Evolutionary conservation across 345 rosid genomes (phyloP).

Genomic region (Streptanthus diversifolius): DNA sequence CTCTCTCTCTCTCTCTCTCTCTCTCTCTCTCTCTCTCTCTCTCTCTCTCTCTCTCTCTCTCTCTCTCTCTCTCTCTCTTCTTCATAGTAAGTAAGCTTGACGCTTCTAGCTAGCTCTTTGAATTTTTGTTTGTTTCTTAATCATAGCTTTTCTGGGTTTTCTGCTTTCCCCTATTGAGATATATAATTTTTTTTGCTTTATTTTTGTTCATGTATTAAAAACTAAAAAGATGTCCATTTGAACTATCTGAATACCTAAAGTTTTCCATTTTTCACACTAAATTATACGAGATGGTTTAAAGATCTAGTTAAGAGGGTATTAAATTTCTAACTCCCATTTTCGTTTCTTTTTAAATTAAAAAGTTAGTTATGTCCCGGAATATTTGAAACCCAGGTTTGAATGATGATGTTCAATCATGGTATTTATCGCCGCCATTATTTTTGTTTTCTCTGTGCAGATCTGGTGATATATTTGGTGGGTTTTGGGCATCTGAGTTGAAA

Average conservation of each 20-base stretch:
- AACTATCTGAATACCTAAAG: conserved; percentile 24
- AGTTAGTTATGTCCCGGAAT: neutral
- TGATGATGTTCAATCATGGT: conserved; percentile 19
- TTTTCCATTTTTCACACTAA: neutral
- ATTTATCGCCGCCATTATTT: neutral
- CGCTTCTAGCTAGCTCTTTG: conserved; percentile 33
- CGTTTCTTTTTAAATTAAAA: neutral
- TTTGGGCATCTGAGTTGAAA: conserved; percentile 31
- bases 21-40: conserved; percentile 41
- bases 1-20: neutral
- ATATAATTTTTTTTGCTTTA: neutral
- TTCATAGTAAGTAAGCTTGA: conserved; percentile 31
- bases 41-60: conserved; percentile 16
- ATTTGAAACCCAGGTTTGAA: conserved; percentile 16
- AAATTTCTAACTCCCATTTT: neutral
- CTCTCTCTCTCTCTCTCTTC: conserved; percentile 36
- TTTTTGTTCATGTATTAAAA: conserved; percentile 28
- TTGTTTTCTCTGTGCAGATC: conserved; percentile 49
- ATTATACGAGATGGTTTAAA: conserved; percentile 28
- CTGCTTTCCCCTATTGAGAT: neutral
- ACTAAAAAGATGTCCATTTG: conserved; percentile 44
- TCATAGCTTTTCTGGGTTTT: conserved; percentile 12
- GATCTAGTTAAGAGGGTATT: conserved; percentile 38
- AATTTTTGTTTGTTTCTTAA: neutral
- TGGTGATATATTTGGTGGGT: conserved; percentile 38